Base-by-base conservation (phyloP, 805 yeast species). In the Limtongozyma cylindracea region DNA sequence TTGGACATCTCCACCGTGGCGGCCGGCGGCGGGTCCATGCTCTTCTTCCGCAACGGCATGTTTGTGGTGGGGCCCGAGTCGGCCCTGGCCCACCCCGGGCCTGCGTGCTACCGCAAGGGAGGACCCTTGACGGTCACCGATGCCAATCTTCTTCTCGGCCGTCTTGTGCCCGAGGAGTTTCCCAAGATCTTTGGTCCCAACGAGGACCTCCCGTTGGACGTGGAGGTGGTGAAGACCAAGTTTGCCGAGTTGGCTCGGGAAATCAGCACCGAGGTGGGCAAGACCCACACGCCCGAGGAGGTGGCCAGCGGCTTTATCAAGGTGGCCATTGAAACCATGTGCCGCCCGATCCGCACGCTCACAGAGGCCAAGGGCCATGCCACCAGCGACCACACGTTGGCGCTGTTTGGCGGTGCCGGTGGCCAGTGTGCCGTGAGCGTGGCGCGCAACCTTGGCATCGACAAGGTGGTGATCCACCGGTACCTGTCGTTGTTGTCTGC, bases 321-420 rank as follows among this genome's bases (percentile, higher is more conserved):
- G 29, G 91, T 78, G 5, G 92, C 93, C 2, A 70, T 73, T 34
- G 91, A 74, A 33, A 51, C 80, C 2, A 78, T 78, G 92, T 73
- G 88, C n/a, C 57, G 91, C 28, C 92, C 93, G 2, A 73, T 78
- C 24, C 55, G 93, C 26, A 67, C 72, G 19, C 46, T 78, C 23
- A 77, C 92, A 0, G 93, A 77, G 38, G 76, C 84, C 2, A 74
- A 67, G 35, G 93, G 93, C 4, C 64, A 66, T 35, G 53, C 61
- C 19, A 55, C 66, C 1, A 39, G 71, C 7, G 48, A 57, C 8
- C 92, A 78, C 39, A 47, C 70, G 26, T 45, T 78, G 27, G 91
- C 80, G 2, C 59, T 84, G 3, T 78, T 78, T 45, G 93, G 93
- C 21, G 93, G 93, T 21, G 91, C 91, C 13, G 93, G 93, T 24